Evolutionary conservation across 148 eudicot species (phyloP).

Genomic region (Arbutus unedo): DNA sequence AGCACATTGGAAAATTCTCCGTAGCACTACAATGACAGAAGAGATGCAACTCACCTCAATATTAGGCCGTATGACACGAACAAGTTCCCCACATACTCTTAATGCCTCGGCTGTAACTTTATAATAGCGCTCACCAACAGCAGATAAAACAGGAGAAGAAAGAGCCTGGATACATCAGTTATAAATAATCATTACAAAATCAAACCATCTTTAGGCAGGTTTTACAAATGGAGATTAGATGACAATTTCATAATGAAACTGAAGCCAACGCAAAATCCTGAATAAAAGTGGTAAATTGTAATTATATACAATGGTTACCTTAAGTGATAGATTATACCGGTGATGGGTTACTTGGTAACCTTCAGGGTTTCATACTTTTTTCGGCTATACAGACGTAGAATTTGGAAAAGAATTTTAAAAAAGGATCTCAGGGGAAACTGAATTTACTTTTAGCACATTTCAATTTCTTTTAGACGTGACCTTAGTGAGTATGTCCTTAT

Average conservation of each 20-base stretch:
- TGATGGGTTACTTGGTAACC: neutral
- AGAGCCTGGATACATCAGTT: slow-evolving; percentile 52
- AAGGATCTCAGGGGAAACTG: neutral
- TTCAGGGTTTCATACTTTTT: neutral
- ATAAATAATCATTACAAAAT: slow-evolving; percentile 6
- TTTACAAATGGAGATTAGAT: neutral
- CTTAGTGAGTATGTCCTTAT: neutral
- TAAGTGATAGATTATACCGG: neutral
- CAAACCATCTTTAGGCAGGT: neutral
- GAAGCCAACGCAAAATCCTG: neutral
- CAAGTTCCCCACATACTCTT: slow-evolving; percentile 98
- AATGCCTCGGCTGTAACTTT: slow-evolving; percentile 97
- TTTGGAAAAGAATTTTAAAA: neutral
- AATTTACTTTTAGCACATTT: neutral
- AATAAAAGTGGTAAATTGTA: neutral
- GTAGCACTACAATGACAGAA: neutral
- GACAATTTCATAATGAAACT: neutral
- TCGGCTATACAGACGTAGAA: neutral
- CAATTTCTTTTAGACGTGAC: neutral
- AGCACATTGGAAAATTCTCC: slow-evolving; percentile 10
- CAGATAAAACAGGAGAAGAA: slow-evolving; percentile 83
- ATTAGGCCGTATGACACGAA: slow-evolving; percentile 87
- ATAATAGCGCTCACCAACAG: slow-evolving; percentile 97
- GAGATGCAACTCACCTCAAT: slow-evolving; percentile 49
- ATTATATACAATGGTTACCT: neutral